These are phyloP conservation scores for Candida pseudoglaebosa DNA, from an alignment of 805 yeast species.

Conservation along the genomic window DNA sequence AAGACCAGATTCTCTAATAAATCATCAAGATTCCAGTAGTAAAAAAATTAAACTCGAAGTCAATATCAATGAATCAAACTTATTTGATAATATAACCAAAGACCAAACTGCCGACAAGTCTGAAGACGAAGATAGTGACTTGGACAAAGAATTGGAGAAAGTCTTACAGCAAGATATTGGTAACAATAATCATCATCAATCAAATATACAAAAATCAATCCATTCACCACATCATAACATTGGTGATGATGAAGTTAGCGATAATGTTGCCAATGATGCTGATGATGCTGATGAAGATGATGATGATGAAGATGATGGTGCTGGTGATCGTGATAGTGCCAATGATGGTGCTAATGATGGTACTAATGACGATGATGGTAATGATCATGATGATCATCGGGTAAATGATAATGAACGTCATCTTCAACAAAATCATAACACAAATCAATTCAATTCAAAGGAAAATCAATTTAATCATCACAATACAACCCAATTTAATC, in stretches of 20 bases:
- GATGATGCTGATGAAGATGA: too few species aligned
- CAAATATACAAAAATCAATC: too few species aligned
- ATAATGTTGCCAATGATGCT: too few species aligned
- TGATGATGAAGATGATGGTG: too few species aligned
- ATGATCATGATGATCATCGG: too few species aligned
- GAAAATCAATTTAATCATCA: not conserved
- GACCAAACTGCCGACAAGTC: not conserved
- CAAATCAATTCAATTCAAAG: not conserved
- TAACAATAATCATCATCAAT: too few species aligned
- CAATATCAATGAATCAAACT: not conserved
- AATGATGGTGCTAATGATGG: too few species aligned
- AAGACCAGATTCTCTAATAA: not conserved
- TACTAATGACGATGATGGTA: not conserved
- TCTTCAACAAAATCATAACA: too few species aligned
- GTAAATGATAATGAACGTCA: too few species aligned
- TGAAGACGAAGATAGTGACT: not conserved
- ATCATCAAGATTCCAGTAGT: not conserved
- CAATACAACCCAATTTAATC: not conserved
- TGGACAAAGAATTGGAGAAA: conserved; percentile 1
- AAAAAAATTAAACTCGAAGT: not conserved
- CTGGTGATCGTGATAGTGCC: too few species aligned
- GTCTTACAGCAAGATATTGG: conserved; percentile 1
- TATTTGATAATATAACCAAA: not conserved
- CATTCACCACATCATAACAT: too few species aligned
- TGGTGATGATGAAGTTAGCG: too few species aligned